Evolutionary conservation across 2,329 filamentous ascomycete genomes (phyloP), one percentile per base, ranked within the genome.

Genomic region (Stagonosporopsis cucurbitacearum): DNA sequence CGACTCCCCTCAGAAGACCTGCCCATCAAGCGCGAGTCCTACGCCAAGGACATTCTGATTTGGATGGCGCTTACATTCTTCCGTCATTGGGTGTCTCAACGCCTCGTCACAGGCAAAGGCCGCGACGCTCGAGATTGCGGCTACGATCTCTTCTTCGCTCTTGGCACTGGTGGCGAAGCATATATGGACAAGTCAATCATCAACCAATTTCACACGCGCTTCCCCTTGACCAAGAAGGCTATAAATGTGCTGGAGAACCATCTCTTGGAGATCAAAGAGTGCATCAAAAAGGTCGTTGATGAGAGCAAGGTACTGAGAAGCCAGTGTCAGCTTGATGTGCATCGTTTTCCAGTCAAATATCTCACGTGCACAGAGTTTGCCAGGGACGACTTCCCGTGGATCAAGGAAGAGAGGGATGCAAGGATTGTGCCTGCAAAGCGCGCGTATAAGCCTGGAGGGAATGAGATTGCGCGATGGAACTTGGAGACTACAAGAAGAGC

Each of bases 11-110:
- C 60, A 11, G 58, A 73, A 4, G 63, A 66, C 15, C 57, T 67
- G 1, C 68, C 78, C 11, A 72, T 75, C 48, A 74, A 72, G 48
- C 78, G 80, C 30, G 75, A 77, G 40, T 70, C 72, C 15, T 83
- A 82, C 58, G 69, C 73, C 19, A 78, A 75, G 54, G 79, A 83
- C 56, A 79, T 84, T 55, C 75, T 82, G 56, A 73, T 79, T 59
- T 84, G 81, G 82, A 80, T 83, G 69, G 77, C 77, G 4, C 69
- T 83, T 7, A 65, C 62, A 7, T 76, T 81, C 46, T 79, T 81
- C 65, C 77, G 78, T 0, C 78, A 83, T 63, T 82, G 78, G 77
- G 64, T 81, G 28, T 72, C 70, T 1, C 74, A 80, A 48, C 65
- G 71, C 13, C 69, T 82, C 32, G 67, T 74, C 33, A 70, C 72